Percentiles rank a stretch among this genome's conserved stretches.
Evolutionary conservation across 805 yeast genomes (phyloP).

Genomic region (Clavispora vitiphila): DNA sequence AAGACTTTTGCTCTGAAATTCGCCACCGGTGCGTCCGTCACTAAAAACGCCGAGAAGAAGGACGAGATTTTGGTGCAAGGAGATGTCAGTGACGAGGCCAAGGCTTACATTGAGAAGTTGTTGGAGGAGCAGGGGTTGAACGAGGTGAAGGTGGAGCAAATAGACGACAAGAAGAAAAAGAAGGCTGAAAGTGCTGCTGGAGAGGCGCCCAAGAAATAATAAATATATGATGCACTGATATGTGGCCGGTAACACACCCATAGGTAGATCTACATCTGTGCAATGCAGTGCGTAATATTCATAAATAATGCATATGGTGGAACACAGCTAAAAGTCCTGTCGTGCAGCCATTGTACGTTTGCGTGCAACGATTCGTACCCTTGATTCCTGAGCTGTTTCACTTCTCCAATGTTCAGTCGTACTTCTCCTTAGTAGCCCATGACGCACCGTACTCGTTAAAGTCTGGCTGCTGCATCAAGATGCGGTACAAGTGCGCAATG

Average conservation of each 20-base stretch:
- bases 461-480: slow-evolving; percentile 11
- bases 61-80: slow-evolving; percentile 93
- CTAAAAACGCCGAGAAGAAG: slow-evolving; percentile 84
- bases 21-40: slow-evolving; percentile 93
- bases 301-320: background rate
- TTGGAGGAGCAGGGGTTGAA: slow-evolving; percentile 77
- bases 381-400: too few relatives aligned
- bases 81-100: slow-evolving; percentile 90
- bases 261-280: background rate
- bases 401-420: slow-evolving; percentile 10
- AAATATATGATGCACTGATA: too few relatives aligned
- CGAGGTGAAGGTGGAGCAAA: slow-evolving; percentile 83
- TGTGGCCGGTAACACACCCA: too few relatives aligned
- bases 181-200: slow-evolving; percentile 21
- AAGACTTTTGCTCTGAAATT: slow-evolving; percentile 90
- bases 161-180: slow-evolving; percentile 77
- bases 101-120: slow-evolving; percentile 62
- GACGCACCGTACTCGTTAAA: slow-evolving; percentile 15
- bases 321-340: too few relatives aligned
- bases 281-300: background rate
- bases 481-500: slow-evolving; percentile 16
- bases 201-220: too few relatives aligned
- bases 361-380: too few relatives aligned
- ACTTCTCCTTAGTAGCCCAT: slow-evolving; percentile 16
- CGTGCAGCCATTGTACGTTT: too few relatives aligned